Percentiles rank a stretch among this genome's conserved stretches.
Conservation (phyloP, 2,329 filamentous ascomycete species). For the Fusarium staphyleae region DNA sequence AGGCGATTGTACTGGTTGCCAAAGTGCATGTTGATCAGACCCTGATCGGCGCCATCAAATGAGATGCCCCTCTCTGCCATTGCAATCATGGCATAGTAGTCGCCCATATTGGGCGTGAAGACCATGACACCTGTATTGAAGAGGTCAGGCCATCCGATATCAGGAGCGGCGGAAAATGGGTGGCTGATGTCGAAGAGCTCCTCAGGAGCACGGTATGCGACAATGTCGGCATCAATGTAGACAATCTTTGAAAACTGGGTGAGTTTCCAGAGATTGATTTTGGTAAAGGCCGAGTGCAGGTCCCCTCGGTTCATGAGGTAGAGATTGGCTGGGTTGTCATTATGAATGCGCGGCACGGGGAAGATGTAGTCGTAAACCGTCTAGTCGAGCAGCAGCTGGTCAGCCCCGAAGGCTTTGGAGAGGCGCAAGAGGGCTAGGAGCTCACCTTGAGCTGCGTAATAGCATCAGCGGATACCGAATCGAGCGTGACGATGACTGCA, state of each 20-base stretch:
- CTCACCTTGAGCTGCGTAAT: conserved; percentile 79
- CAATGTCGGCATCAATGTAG: conserved; percentile 92
- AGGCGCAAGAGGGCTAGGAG: neutral
- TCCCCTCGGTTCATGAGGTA: conserved; percentile 91
- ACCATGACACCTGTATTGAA: conserved; percentile 99
- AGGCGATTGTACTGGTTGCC: conserved; percentile 82
- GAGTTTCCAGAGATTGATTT: conserved; percentile 93
- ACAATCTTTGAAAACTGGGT: conserved; percentile 90
- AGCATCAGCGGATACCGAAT: conserved; percentile 77
- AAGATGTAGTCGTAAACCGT: conserved; percentile 88
- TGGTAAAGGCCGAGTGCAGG: conserved; percentile 92
- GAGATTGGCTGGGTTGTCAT: conserved; percentile 79
- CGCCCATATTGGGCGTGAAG: conserved; percentile 81
- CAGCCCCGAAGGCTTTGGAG: neutral
- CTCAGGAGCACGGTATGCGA: conserved; percentile 89
- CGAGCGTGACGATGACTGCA: conserved; percentile 81
- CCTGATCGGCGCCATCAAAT: conserved; percentile 97
- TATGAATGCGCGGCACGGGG: conserved; percentile 80
- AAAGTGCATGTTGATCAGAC: conserved; percentile 94
- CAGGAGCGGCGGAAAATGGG: conserved; percentile 77
- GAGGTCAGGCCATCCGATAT: conserved; percentile 97
- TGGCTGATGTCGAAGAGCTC: conserved; percentile 79
- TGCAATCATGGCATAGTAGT: conserved; percentile 84
- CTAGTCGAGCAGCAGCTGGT: conserved; percentile 51
- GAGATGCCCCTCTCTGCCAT: conserved; percentile 88